A percentile compares a stretch with the other conserved stretches of the same genome.
Conservation (phyloP, 768 basidiomycete species). For the Baorangia bicolor region DNA sequence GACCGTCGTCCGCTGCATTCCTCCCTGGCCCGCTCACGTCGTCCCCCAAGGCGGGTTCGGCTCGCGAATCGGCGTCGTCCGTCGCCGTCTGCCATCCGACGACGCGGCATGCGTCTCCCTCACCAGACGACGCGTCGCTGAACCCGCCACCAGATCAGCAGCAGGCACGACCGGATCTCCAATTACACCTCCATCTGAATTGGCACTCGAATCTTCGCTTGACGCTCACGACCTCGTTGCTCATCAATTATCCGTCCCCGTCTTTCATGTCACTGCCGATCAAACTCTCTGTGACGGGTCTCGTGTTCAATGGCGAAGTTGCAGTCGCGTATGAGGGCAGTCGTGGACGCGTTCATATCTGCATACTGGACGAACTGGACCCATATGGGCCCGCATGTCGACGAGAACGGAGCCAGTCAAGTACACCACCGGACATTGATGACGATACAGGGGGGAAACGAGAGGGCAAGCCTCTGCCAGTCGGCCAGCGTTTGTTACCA, state of each 20-base stretch:
- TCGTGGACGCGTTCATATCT: slow-evolving; percentile 78
- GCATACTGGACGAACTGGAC: slow-evolving; percentile 84
- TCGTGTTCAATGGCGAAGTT: slow-evolving; percentile 84
- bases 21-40: slow-evolving; percentile 36
- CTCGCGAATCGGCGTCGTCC: slow-evolving; percentile 12
- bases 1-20: slow-evolving; percentile 22
- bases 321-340: slow-evolving; percentile 90
- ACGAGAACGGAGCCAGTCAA: slow-evolving; percentile 44
- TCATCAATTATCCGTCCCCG: slow-evolving; percentile 95
- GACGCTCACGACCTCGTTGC: slow-evolving; percentile 85
- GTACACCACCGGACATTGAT: slow-evolving; percentile 61
- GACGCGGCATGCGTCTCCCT: slow-evolving; percentile 16
- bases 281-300: slow-evolving; percentile 85
- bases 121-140: neutral
- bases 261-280: slow-evolving; percentile 98
- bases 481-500: slow-evolving; percentile 82
- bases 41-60: slow-evolving; percentile 22
- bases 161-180: slow-evolving; percentile 59
- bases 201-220: slow-evolving; percentile 90
- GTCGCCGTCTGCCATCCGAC: slow-evolving; percentile 15
- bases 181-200: slow-evolving; percentile 80
- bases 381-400: slow-evolving; percentile 75
- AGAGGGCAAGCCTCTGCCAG: slow-evolving; percentile 65
- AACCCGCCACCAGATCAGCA: slow-evolving; percentile 25
- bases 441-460: slow-evolving; percentile 51